phyloP scores from a whole-genome alignment of 2,329 filamentous ascomycete species.

The Colletotrichum caudatum region DNA sequence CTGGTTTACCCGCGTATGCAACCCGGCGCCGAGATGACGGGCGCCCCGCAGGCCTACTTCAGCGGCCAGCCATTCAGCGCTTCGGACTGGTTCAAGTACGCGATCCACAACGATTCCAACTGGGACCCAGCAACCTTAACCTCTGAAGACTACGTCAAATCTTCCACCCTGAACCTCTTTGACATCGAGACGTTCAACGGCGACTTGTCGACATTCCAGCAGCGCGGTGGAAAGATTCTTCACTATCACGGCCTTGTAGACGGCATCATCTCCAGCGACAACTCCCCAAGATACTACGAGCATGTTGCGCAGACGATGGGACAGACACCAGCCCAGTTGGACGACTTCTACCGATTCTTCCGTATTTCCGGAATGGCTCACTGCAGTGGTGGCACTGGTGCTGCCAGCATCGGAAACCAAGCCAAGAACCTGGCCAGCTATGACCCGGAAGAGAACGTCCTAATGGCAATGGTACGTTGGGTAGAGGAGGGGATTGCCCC shows the following conservation, averaged over 20 bases:
- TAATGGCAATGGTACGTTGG: slow-evolving; percentile 61
- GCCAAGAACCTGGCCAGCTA: slow-evolving; percentile 43
- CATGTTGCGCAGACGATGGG: slow-evolving; percentile 59
- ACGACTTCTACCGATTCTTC: slow-evolving; percentile 64
- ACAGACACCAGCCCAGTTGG: slow-evolving; percentile 49
- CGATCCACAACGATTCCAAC: slow-evolving; percentile 53
- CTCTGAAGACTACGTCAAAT: slow-evolving; percentile 51
- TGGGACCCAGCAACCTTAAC: slow-evolving; percentile 53
- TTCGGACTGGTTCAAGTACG: slow-evolving; percentile 53
- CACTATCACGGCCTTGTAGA: slow-evolving; percentile 61
- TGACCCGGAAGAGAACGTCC: slow-evolving; percentile 56
- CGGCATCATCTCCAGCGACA: slow-evolving; percentile 57
- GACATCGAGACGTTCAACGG: slow-evolving; percentile 54
- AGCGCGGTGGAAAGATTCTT: slow-evolving; percentile 57
- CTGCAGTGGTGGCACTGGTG: slow-evolving; percentile 60
- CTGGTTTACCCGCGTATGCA: slow-evolving; percentile 59
- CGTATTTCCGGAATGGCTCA: slow-evolving; percentile 64
- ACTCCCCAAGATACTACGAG: slow-evolving; percentile 61
- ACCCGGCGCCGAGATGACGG: slow-evolving; percentile 63
- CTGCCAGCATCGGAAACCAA: slow-evolving; percentile 48
- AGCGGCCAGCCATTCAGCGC: slow-evolving; percentile 44
- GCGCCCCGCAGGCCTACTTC: slow-evolving; percentile 54
- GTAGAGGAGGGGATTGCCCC: slow-evolving; percentile 58
- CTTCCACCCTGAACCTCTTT: slow-evolving; percentile 51
- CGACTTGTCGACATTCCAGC: slow-evolving; percentile 54